These are phyloP conservation scores for Penicillium alfredii DNA, from an alignment of 495 filamentous ascomycete genomes.

Conservation along the genomic window DNA sequence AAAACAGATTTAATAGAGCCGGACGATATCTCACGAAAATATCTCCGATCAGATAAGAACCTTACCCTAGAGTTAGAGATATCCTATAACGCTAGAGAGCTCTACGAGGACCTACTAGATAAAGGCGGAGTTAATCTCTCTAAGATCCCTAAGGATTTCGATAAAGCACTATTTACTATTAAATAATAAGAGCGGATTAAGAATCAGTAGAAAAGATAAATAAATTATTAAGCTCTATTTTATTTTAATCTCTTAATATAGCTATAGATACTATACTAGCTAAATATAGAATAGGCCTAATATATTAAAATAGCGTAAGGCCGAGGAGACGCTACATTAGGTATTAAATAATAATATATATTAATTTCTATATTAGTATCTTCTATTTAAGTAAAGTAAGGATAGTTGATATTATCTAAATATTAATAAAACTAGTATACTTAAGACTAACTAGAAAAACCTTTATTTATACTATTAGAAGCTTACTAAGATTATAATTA, in stretches of 20 bases:
- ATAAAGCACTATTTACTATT: conserved; percentile 14
- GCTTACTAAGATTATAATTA: conserved; percentile 15
- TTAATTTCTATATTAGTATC: conserved; percentile 13
- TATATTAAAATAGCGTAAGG: conserved; percentile 8
- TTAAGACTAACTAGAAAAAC: conserved; percentile 13
- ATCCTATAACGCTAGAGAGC: background rate
- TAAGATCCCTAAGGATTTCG: conserved; percentile 16
- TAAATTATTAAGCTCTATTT: background rate
- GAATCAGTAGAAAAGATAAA: conserved; percentile 8
- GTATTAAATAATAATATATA: conserved; percentile 12
- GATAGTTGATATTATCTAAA: conserved; percentile 6
- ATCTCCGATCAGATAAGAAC: conserved; percentile 2
- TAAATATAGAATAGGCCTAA: conserved; percentile 6
- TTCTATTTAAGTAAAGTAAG: conserved; percentile 6
- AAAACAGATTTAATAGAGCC: conserved; percentile 7
- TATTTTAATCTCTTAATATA: too few relatives aligned
- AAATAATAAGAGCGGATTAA: conserved; percentile 14
- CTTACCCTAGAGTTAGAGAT: conserved; percentile 2
- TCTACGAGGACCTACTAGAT: conserved; percentile 14
- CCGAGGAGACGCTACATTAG: conserved; percentile 8
- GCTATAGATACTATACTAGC: conserved; percentile 8
- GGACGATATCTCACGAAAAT: conserved; percentile 6
- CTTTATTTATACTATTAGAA: conserved; percentile 15
- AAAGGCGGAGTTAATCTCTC: conserved; percentile 13
- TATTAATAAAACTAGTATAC: conserved; percentile 10